phyloP scores from a whole-genome alignment of 306 rosid genomes.

The Adenanthera pavonina region DNA sequence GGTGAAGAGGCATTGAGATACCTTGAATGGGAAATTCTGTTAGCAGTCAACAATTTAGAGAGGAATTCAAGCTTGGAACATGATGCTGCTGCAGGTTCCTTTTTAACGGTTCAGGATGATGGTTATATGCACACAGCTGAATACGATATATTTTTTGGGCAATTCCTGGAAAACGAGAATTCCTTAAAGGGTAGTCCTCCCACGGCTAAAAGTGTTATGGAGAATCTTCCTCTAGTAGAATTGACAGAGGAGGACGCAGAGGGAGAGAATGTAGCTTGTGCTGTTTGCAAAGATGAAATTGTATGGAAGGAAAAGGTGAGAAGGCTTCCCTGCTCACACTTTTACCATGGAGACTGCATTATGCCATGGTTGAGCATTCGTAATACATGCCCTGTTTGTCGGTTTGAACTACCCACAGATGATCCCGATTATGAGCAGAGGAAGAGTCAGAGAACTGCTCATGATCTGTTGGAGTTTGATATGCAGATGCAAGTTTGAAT shows the following conservation, averaged over 20 bases:
- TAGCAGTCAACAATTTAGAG: slow-evolving; percentile 70
- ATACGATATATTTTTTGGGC: slow-evolving; percentile 67
- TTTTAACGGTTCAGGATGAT: slow-evolving; percentile 58
- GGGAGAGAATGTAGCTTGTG: slow-evolving; percentile 63
- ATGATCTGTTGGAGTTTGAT: slow-evolving; percentile 48
- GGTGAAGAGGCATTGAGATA: slow-evolving; percentile 57
- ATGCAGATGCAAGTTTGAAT: slow-evolving; percentile 52
- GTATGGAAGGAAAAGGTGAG: slow-evolving; percentile 71
- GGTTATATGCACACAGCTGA: slow-evolving; percentile 55
- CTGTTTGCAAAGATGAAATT: slow-evolving; percentile 78
- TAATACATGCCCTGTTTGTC: slow-evolving; percentile 89
- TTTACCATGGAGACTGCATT: slow-evolving; percentile 88
- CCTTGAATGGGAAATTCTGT: slow-evolving; percentile 81
- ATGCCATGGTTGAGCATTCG: slow-evolving; percentile 87
- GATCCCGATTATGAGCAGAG: slow-evolving; percentile 82
- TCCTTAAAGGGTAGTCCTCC: slow-evolving; percentile 81
- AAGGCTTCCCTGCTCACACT: slow-evolving; percentile 85
- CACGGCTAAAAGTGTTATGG: slow-evolving; percentile 61
- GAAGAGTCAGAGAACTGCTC: slow-evolving; percentile 51
- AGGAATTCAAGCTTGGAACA: slow-evolving; percentile 47
- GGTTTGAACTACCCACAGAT: slow-evolving; percentile 86
- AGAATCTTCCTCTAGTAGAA: slow-evolving; percentile 76
- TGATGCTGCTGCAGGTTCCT: slow-evolving; percentile 42
- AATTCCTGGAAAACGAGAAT: slow-evolving; percentile 69
- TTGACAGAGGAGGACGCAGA: slow-evolving; percentile 62